A percentile compares a stretch with the other conserved stretches of the same genome.
phyloP scores from a whole-genome alignment of 768 basidiomycete genomes.

The Hypholoma fasciculare region DNA sequence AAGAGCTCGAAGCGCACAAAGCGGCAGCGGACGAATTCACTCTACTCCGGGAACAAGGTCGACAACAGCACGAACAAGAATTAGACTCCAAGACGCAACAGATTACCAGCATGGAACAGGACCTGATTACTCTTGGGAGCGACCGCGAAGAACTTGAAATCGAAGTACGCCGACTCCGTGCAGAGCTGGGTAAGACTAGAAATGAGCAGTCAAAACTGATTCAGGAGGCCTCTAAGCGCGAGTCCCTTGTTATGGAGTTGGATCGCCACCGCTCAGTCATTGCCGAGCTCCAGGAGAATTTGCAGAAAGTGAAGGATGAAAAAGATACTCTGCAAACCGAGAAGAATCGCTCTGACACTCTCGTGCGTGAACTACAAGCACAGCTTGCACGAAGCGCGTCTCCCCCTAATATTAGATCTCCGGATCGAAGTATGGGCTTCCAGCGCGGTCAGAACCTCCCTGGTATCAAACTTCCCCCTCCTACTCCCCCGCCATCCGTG shows the following conservation, averaged over 20 bases:
- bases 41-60: constrained; percentile 40
- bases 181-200: constrained; percentile 59
- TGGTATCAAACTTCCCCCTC: constrained; percentile 78
- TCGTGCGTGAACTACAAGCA: constrained; percentile 79
- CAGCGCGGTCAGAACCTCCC: constrained; percentile 60
- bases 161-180: constrained; percentile 52
- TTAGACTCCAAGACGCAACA: constrained; percentile 49
- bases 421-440: constrained; percentile 56
- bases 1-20: constrained; percentile 66
- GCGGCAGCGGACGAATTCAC: constrained; percentile 51
- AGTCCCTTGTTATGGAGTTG: constrained; percentile 72
- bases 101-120: constrained; percentile 49
- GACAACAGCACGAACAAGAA: constrained; percentile 42
- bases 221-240: constrained; percentile 72
- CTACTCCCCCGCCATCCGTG: constrained; percentile 83
- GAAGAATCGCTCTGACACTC: constrained; percentile 62
- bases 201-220: constrained; percentile 62
- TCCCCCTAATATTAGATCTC: constrained; percentile 53
- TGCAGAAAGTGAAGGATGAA: constrained; percentile 81
- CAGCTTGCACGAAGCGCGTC: constrained; percentile 64
- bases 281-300: constrained; percentile 74
- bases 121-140: constrained; percentile 44
- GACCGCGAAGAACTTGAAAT: constrained; percentile 44
- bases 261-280: constrained; percentile 76
- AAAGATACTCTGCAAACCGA: constrained; percentile 77